Evolutionary conservation across 2,329 filamentous ascomycete species (phyloP).

Genomic region (Arthroderma sp.): DNA sequence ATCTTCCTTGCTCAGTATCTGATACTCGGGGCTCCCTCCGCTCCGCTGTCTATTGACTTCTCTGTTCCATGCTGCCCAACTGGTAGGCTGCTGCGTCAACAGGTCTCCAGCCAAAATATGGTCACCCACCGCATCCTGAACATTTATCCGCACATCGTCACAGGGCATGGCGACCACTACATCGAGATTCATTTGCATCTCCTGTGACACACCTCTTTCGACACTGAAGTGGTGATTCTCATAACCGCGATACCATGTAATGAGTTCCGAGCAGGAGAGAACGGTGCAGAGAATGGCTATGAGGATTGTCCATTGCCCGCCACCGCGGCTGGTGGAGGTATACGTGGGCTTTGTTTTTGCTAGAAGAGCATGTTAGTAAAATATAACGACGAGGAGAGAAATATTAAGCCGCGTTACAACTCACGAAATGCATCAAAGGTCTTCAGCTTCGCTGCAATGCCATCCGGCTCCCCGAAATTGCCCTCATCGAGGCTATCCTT

Average conservation of each 20-base stretch:
- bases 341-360: conserved; percentile 95
- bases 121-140: conserved; percentile 90
- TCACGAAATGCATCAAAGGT: conserved; percentile 96
- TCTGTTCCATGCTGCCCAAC: conserved; percentile 71
- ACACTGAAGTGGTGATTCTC: conserved; percentile 87
- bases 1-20: conserved; percentile 52
- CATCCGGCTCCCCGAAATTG: conserved; percentile 61
- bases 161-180: conserved; percentile 85
- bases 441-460: conserved; percentile 47
- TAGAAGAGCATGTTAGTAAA: conserved; percentile 27
- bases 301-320: conserved; percentile 84
- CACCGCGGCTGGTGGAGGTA: conserved; percentile 67
- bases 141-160: conserved; percentile 81
- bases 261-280: conserved; percentile 66
- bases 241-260: conserved; percentile 69
- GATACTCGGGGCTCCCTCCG: conserved; percentile 47
- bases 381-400: neutral
- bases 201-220: conserved; percentile 77
- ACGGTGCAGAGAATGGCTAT: conserved; percentile 63
- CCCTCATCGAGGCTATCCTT: conserved; percentile 62
- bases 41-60: conserved; percentile 48
- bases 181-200: conserved; percentile 89
- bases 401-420: conserved; percentile 27
- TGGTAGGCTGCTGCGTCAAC: conserved; percentile 63
- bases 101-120: conserved; percentile 69